Evolutionary conservation across 345 rosid genomes (phyloP).

Genomic region (Schrenkiella parvula): DNA sequence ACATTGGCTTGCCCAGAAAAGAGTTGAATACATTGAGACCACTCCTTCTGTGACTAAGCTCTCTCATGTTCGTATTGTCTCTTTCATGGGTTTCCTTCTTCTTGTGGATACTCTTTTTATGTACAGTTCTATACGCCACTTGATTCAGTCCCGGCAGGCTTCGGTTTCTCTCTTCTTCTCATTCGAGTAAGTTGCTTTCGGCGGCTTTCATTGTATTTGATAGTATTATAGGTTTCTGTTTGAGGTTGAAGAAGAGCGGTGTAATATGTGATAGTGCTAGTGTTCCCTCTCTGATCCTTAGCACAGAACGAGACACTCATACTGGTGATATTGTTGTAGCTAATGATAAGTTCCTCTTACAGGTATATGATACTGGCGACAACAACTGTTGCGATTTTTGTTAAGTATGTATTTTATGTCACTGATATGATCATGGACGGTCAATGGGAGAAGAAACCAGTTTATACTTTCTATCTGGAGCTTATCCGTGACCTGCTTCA

Average conservation of each 20-base stretch:
- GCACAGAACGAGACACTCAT: neutral
- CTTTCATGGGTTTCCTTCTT: constrained; percentile 79
- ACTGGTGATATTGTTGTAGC: neutral
- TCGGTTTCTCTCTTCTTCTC: constrained; percentile 95
- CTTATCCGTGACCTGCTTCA: constrained; percentile 96
- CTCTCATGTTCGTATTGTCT: constrained; percentile 73
- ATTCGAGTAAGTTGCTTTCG: constrained; percentile 69
- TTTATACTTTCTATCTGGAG: constrained; percentile 93
- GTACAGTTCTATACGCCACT: constrained; percentile 60
- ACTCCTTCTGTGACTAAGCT: constrained; percentile 75
- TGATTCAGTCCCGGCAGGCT: constrained; percentile 69
- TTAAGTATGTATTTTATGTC: constrained; percentile 79
- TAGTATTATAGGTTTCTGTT: neutral
- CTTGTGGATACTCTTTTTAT: constrained; percentile 67
- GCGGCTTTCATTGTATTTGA: neutral
- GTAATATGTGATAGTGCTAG: neutral
- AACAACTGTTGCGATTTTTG: constrained; percentile 80
- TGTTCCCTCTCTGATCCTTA: neutral
- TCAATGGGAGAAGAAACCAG: constrained; percentile 93
- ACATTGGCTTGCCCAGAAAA: constrained; percentile 97
- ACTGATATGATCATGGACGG: constrained; percentile 99
- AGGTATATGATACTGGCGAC: constrained; percentile 98
- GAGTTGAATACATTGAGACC: constrained; percentile 93
- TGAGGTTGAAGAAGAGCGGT: neutral
- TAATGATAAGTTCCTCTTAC: constrained; percentile 18